phyloP scores from a whole-genome alignment of 108 stramenopile genomes.

The Epithemia pelagica region DNA sequence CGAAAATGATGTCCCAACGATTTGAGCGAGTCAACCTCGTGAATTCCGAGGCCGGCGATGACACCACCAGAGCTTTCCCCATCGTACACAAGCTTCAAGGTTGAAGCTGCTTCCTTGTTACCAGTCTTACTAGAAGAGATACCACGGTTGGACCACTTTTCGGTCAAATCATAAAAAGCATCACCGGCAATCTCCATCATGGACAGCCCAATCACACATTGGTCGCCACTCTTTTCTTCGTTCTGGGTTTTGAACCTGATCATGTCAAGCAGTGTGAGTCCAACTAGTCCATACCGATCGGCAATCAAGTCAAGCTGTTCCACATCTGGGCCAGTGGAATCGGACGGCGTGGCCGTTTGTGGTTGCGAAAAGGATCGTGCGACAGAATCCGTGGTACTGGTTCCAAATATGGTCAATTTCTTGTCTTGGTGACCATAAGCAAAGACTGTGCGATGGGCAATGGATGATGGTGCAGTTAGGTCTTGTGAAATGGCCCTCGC shows the following conservation, averaged over 20 bases:
- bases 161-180: constrained; percentile 36
- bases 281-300: constrained; percentile 7
- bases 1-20: constrained; percentile 1
- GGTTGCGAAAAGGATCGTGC: constrained; percentile 6
- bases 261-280: constrained; percentile 6
- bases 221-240: background rate
- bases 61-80: constrained; percentile 29
- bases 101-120: constrained; percentile 5
- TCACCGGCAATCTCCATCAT: constrained; percentile 49
- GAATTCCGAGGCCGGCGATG: constrained; percentile 42
- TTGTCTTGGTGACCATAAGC: background rate
- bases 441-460: constrained; percentile 2
- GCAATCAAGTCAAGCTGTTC: background rate
- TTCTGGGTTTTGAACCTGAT: background rate
- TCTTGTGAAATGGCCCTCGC: constrained; percentile 31
- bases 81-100: constrained; percentile 13
- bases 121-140: constrained; percentile 16
- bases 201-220: constrained; percentile 12
- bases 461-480: constrained; percentile 8
- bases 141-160: constrained; percentile 8
- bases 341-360: background rate
- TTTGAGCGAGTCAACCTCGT: constrained; percentile 35
- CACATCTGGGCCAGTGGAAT: too few relatives aligned
- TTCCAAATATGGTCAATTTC: constrained; percentile 3
- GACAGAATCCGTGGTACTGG: background rate